These are phyloP conservation scores for Papiliotrema terrestris DNA, from an alignment of 1,284 basidiomycete genomes.

Conservation along the genomic window DNA sequence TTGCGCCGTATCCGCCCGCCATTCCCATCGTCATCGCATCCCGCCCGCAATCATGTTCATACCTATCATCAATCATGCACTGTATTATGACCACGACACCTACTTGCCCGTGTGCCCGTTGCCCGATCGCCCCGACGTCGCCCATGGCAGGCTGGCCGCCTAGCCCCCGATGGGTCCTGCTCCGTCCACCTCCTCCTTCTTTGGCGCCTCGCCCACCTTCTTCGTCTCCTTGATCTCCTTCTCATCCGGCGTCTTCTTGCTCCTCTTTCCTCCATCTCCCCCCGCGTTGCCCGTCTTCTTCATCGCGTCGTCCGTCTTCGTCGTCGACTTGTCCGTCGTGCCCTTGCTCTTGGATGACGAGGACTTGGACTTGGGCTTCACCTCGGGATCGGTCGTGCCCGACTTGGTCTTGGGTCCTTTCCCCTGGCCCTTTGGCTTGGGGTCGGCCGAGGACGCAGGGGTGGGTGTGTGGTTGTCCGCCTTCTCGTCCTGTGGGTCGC, in stretches of 20 bases:
- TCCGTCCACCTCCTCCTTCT: constrained; percentile 28
- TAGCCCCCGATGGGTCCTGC: constrained; percentile 35
- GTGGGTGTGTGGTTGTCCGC: constrained; percentile 27
- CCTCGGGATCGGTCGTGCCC: constrained; percentile 27
- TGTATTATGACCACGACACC: constrained; percentile 2
- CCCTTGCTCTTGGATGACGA: constrained; percentile 1
- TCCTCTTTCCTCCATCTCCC: constrained; percentile 9
- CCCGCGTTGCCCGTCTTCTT: constrained; percentile 6
- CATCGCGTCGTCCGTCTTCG: not conserved
- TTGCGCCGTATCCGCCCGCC: too few relatives aligned
- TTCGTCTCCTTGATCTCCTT: constrained; percentile 33
- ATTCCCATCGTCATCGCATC: too few relatives aligned
- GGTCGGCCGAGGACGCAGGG: constrained; percentile 24
- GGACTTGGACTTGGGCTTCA: constrained; percentile 6
- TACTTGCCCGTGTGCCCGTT: not conserved
- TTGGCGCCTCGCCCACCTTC: constrained; percentile 34
- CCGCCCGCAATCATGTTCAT: not conserved
- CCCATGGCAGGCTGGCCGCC: not conserved
- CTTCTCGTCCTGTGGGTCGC: constrained; percentile 34
- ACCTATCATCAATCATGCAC: constrained; percentile 2
- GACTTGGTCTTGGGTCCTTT: constrained; percentile 12
- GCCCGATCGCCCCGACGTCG: not conserved
- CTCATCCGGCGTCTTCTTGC: constrained; percentile 3
- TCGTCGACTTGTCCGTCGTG: not conserved
- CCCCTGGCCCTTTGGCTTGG: constrained; percentile 22